Evolutionary conservation across 2,329 filamentous ascomycete genomes (phyloP).

Genomic region (Boeremia exigua): DNA sequence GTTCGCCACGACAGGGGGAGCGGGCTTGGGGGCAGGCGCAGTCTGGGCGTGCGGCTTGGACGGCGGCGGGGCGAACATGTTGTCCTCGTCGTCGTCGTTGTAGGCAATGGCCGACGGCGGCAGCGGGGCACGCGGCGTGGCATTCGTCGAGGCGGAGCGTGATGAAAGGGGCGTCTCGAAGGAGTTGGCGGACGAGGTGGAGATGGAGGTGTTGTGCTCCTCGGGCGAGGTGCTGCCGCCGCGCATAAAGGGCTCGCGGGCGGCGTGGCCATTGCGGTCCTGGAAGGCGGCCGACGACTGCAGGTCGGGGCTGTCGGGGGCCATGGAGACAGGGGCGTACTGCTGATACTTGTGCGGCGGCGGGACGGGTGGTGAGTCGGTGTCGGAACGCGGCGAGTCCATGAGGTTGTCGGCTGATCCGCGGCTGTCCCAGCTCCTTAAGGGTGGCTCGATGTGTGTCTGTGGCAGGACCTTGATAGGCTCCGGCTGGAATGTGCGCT

Average conservation of each 20-base stretch:
- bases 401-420: slow-evolving; percentile 59
- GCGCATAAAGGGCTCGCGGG: slow-evolving; percentile 37
- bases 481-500: slow-evolving; percentile 45
- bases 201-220: slow-evolving; percentile 30
- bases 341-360: slow-evolving; percentile 43
- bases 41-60: slow-evolving; percentile 17
- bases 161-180: slow-evolving; percentile 43
- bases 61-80: slow-evolving; percentile 35
- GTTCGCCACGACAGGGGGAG: slow-evolving; percentile 20
- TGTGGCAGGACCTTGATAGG: slow-evolving; percentile 55
- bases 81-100: slow-evolving; percentile 37
- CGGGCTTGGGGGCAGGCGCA: slow-evolving; percentile 10
- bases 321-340: slow-evolving; percentile 38
- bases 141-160: slow-evolving; percentile 39
- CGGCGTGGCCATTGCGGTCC: slow-evolving; percentile 26
- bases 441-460: slow-evolving; percentile 54
- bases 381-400: slow-evolving; percentile 46
- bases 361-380: slow-evolving; percentile 41
- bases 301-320: slow-evolving; percentile 42
- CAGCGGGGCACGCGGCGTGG: slow-evolving; percentile 38
- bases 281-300: slow-evolving; percentile 32
- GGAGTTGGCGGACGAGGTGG: slow-evolving; percentile 41
- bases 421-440: slow-evolving; percentile 60
- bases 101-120: slow-evolving; percentile 25
- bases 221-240: slow-evolving; percentile 34